A percentile compares a stretch with the other conserved stretches of the same genome.
Evolutionary conservation across 2,329 filamentous ascomycete species (phyloP).

Genomic region (Colletotrichum magnum): DNA sequence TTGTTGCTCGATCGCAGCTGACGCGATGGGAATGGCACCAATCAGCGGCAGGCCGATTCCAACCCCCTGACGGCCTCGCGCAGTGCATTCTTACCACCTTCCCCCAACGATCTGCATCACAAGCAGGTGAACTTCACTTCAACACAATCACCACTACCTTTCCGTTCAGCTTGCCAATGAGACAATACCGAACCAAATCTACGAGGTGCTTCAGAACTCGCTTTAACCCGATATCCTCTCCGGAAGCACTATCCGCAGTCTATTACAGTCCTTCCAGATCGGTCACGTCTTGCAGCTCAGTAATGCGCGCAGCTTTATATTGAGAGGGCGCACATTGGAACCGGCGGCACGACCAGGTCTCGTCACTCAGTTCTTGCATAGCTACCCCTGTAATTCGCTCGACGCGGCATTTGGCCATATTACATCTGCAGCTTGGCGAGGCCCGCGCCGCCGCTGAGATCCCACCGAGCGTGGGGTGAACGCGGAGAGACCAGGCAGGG

Average conservation of each 20-base stretch:
- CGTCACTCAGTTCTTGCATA: neutral
- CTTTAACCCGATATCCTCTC: too few relatives aligned
- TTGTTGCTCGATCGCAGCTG: conserved; percentile 6
- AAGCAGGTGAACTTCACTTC: too few relatives aligned
- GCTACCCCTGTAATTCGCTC: neutral
- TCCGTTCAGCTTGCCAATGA: too few relatives aligned
- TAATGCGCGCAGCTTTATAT: neutral
- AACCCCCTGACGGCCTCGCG: too few relatives aligned
- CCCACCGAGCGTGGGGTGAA: conserved; percentile 5
- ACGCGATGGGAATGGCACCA: neutral
- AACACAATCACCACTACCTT: too few relatives aligned
- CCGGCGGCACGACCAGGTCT: neutral
- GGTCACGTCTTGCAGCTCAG: neutral
- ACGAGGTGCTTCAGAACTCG: too few relatives aligned
- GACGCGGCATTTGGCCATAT: neutral
- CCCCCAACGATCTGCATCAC: too few relatives aligned
- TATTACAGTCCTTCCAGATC: conserved; percentile 15
- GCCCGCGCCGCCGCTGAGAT: conserved; percentile 2
- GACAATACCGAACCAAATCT: too few relatives aligned
- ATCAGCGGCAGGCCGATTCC: neutral
- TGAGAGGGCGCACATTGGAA: neutral
- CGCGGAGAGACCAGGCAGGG: too few relatives aligned
- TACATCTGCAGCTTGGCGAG: neutral
- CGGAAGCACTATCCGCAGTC: neutral
- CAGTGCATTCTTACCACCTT: neutral